A percentile compares a stretch with the other conserved stretches of the same genome.
Evolutionary conservation across 495 filamentous ascomycete species (phyloP).

Genomic region (Cercophora scortea): DNA sequence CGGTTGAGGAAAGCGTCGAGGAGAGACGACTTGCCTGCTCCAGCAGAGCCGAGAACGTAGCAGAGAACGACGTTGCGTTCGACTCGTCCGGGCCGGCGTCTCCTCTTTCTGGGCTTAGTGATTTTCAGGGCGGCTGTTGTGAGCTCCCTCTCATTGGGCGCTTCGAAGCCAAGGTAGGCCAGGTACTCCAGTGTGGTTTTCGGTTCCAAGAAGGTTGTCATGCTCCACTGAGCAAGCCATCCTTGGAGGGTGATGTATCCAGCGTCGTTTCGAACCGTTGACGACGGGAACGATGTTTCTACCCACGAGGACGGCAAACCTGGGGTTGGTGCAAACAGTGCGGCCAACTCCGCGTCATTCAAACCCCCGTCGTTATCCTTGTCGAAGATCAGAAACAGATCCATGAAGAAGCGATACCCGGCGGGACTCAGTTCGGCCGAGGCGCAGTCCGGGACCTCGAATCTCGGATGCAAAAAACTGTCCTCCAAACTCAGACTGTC

Average conservation of each 20-base stretch:
- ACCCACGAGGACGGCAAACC: constrained; percentile 80
- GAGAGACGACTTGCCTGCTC: constrained; percentile 80
- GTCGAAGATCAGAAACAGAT: constrained; percentile 88
- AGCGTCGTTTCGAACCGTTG: constrained; percentile 89
- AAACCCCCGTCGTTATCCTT: constrained; percentile 96
- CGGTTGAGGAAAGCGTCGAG: constrained; percentile 86
- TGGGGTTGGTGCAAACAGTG: constrained; percentile 88
- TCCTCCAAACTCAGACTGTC: constrained; percentile 87
- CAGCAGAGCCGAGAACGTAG: constrained; percentile 79
- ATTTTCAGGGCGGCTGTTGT: constrained; percentile 81
- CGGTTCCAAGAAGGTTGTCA: constrained; percentile 95
- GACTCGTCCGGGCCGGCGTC: constrained; percentile 71
- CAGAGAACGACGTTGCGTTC: constrained; percentile 95
- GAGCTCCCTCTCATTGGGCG: constrained; percentile 51
- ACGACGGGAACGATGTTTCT: constrained; percentile 81
- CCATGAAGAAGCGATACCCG: constrained; percentile 95
- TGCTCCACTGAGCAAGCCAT: constrained; percentile 98
- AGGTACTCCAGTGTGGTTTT: constrained; percentile 93
- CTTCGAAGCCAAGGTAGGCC: constrained; percentile 88
- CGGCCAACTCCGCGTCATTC: constrained; percentile 72
- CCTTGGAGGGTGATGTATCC: constrained; percentile 94
- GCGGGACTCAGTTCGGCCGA: constrained; percentile 92
- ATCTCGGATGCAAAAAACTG: constrained; percentile 83
- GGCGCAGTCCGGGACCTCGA: constrained; percentile 83
- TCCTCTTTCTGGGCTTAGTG: constrained; percentile 80